Base-by-base conservation (phyloP, 371 early-diverging fungal species). In the Umbelopsis sp. region DNA sequence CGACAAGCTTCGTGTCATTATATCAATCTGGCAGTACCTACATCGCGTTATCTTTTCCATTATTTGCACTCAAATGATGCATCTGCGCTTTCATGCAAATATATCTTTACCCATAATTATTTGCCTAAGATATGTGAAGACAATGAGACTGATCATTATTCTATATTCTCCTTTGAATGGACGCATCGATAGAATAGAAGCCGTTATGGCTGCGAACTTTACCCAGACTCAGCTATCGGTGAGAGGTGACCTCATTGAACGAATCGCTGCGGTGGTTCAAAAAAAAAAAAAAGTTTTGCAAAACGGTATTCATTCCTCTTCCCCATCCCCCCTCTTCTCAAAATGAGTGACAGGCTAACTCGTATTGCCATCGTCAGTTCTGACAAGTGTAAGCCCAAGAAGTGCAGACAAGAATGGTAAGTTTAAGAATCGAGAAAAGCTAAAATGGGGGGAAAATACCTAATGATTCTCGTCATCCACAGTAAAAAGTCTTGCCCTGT, bases 381-480 rank as follows among this genome's bases (percentile, higher is more conserved):
- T 48, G 99, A 99, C 89, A 96, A 94, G 84, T 99, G 99, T 87
- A 98, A 98, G 82, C 99, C 99, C 50, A 97, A 98, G 85, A 96
- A 99, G 82, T 99, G 99, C 82, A 87, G 95, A 74, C 96, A 97
- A 80, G 99, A 99, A 84, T 99, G 99, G 83, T 87, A 96, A 91
- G 80, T 37, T 12, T 37, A 1, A n/a, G 18, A 11, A 18, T 16
- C 48, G 20, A 48, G 29, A 29, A 29, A 48, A 48, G 6, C 48
- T 5, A 48, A 48, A 48, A 20, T 3, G 25, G 29, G 0, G 14
- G 25, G 25, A 53, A 20, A 3, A 12, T 11, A 29, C 53, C 41
- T 41, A 41, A 41, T 10, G 10, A 41, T 10, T 41, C 12, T 12
- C 2, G 2, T 12, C 44, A 62, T 12, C 29, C 24, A 44, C 63